phyloP scores from a whole-genome alignment of 2,329 filamentous ascomycete species.

The Berkeleyomyces basicola region DNA sequence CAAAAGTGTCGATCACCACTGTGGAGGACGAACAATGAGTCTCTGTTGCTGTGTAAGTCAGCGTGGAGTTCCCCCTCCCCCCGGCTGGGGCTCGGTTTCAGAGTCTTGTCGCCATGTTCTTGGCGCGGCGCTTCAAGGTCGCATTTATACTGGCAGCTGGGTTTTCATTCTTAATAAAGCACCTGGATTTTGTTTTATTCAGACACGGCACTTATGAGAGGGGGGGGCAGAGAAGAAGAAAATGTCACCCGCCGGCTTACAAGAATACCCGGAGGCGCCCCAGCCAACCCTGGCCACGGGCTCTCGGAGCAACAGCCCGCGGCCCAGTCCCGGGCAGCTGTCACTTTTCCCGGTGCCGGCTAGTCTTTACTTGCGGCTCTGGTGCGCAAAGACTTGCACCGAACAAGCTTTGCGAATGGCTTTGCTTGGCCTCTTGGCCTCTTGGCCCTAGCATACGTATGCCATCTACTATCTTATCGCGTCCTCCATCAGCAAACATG shows the following conservation, averaged over 20 bases:
- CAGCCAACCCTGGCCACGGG: neutral
- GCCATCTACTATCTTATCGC: no score
- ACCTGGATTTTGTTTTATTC: neutral
- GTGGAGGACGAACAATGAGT: neutral
- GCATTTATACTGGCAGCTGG: neutral
- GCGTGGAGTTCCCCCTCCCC: neutral
- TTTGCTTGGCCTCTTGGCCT: neutral
- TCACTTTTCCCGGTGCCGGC: no score
- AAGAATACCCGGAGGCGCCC: neutral
- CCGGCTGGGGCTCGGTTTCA: neutral
- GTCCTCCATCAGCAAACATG: no score
- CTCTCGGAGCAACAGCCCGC: no score
- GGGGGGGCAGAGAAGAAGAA: neutral
- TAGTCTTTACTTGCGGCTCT: neutral
- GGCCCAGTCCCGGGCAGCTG: no score
- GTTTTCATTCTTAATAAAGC: neutral
- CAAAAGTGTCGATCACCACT: neutral
- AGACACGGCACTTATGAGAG: neutral
- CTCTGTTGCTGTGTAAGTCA: neutral
- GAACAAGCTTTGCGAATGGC: neutral
- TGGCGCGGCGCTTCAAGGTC: neutral
- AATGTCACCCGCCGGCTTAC: neutral
- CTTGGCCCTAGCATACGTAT: neutral
- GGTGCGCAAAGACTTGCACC: neutral
- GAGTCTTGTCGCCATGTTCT: conserved; percentile 1